Percentiles rank a stretch among this genome's conserved stretches.
Conservation (phyloP, 495 filamentous ascomycete species). For the Bathelium albidoporum region DNA sequence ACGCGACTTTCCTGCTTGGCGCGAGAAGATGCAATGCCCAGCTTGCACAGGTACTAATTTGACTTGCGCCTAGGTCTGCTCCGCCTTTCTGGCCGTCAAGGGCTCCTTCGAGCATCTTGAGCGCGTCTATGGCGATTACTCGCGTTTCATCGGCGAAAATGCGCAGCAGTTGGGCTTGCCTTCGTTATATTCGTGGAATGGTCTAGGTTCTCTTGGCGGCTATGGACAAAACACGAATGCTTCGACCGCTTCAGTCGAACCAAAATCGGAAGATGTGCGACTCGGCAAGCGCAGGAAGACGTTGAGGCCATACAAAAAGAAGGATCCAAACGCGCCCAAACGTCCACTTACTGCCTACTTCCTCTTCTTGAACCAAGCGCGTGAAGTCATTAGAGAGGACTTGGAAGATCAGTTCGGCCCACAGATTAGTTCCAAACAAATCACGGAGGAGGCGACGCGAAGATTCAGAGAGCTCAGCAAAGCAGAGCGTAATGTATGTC, state of each 20-base stretch:
- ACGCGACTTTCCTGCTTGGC: too few relatives aligned
- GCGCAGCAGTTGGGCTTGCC: conserved; percentile 29
- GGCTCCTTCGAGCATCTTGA: background rate
- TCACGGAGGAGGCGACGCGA: conserved; percentile 69
- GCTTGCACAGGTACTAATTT: background rate
- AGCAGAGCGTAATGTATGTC: conserved; percentile 57
- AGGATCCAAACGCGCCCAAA: conserved; percentile 93
- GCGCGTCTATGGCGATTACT: conserved; percentile 22
- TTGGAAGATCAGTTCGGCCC: conserved; percentile 44
- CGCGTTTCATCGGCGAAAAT: background rate
- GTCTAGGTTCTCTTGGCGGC: too few relatives aligned
- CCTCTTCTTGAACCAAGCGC: conserved; percentile 78
- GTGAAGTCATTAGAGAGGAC: conserved; percentile 63
- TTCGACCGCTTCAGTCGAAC: too few relatives aligned
- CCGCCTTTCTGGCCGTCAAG: background rate
- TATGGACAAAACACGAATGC: too few relatives aligned
- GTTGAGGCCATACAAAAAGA: conserved; percentile 48
- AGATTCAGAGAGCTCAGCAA: conserved; percentile 70
- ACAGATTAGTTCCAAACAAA: conserved; percentile 58
- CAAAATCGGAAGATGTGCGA: too few relatives aligned
- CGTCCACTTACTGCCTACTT: conserved; percentile 89
- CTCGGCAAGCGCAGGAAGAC: conserved; percentile 59
- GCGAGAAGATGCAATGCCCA: too few relatives aligned
- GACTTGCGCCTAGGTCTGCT: background rate
- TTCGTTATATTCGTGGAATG: too few relatives aligned